Base-by-base conservation (phyloP, 2,329 filamentous ascomycete genomes). In the Xylariaceae sp. region DNA sequence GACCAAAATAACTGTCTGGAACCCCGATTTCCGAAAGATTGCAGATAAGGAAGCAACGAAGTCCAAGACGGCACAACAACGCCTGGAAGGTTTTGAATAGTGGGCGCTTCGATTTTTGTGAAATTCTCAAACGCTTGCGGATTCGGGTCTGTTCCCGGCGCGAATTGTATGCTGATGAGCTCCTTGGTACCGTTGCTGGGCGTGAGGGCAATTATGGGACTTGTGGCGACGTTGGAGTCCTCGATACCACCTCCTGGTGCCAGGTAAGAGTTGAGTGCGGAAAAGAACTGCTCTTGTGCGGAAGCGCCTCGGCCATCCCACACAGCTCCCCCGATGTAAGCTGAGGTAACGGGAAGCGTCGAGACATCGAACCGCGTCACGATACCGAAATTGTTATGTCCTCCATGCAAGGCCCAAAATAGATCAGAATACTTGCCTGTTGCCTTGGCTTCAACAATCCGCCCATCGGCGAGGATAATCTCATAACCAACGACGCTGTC, bases 381-480 rank as follows among this genome's bases (percentile, higher is more conserved):
- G 51, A 71, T 64, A 34, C 73, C 75, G 47, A 75, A 75, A 55
- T 78, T 77, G 58, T 69, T 73, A 17, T 68, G 66, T 11, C 76
- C 76, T 3, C 76, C 77, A 41, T 73, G 71, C 1, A 78, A 65
- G 1, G 75, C 75, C 55, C 66, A 70, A 55, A 66, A 77, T 1
- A 79, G 68, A 49, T 79, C 75, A 0, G 63, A 2, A 63, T 55
- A 0, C 54, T 16, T 46, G 2, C 52, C 58, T 34, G 66, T 71
- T 4, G 69, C 71, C 12, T 68, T 69, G 10, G 74, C 62, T 13
- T 55, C 43, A 3, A 56, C 31, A 6, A 58, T 39, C 3, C 31
- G 39, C 4, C 57, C 57, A 22, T 69, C 61, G 5, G 70, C 69
- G 1, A 76, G 67, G 1, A 79, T 74, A 22, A 79, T 67, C 50